phyloP scores from a whole-genome alignment of 2,329 filamentous ascomycete species.

The Westerdykella aurantiaca region DNA sequence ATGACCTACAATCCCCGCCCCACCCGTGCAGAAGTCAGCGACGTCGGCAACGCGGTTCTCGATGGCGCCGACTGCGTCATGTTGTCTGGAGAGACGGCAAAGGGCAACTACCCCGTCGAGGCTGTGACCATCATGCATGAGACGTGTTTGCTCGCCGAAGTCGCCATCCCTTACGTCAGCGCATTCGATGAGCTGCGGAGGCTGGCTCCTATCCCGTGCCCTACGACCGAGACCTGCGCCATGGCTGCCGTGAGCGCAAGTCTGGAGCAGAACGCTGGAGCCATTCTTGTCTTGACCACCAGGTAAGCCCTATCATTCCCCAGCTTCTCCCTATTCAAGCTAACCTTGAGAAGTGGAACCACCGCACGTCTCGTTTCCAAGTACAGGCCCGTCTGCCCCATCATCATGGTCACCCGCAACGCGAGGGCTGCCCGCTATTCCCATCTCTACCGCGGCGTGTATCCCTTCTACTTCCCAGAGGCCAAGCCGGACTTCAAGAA shows the following conservation, averaged over 20 bases:
- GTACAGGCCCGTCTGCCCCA: conserved; percentile 97
- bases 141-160: conserved; percentile 92
- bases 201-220: conserved; percentile 74
- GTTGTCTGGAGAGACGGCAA: conserved; percentile 98
- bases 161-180: conserved; percentile 93
- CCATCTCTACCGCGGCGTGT: conserved; percentile 95
- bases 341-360: conserved; percentile 58
- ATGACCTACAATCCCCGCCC: conserved; percentile 99
- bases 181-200: conserved; percentile 93
- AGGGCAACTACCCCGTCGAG: conserved; percentile 89
- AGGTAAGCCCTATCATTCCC: conserved; percentile 47
- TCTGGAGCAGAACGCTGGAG: conserved; percentile 91
- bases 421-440: conserved; percentile 76
- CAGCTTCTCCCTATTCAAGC: conserved; percentile 1
- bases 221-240: conserved; percentile 86
- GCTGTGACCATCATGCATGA: conserved; percentile 98
- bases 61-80: conserved; percentile 99
- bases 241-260: conserved; percentile 96
- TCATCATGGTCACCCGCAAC: conserved; percentile 97
- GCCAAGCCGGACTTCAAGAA: conserved; percentile 89
- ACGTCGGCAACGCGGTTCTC: conserved; percentile 95
- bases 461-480: conserved; percentile 93
- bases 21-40: conserved; percentile 95
- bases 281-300: conserved; percentile 92
- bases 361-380: conserved; percentile 95